Evolutionary conservation across 176 grass and related monocot genomes (phyloP), one percentile per base, ranked within the genome.

Genomic region (Poa annua): DNA sequence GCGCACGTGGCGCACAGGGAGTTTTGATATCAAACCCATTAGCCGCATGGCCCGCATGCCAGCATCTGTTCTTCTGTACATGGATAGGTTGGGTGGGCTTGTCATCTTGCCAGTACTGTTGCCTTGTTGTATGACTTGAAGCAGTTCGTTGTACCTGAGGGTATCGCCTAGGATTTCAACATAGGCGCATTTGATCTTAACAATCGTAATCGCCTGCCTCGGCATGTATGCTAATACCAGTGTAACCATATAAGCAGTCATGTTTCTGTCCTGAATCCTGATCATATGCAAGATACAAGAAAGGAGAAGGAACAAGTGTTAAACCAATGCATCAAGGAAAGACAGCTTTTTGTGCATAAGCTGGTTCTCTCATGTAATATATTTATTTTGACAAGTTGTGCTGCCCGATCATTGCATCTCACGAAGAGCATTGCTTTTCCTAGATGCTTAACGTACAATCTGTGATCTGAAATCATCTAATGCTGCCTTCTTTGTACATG

Each of bases 121-220:
- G 24, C 75, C 41, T 19, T 79, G 81, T 68, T 74, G 74, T 90
- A 41, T 75, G 73, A 86, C 68, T 39, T 52, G 8, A 85, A 83
- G 22, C 32, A 24, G 20, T 50, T 74, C 29, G 57, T 74, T 29
- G 24, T 80, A 60, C 64, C 22, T 47, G 53, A 47, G 56, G 55
- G 34, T 62, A 34, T 64, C 41, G 21, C 38, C 7, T 80, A 56
- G 73, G 66, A 71, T 72, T 53, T 61, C 47, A 77, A 57, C 47
- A 66, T 21, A 54, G 57, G 26, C 48, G 39, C 56, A 79, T 59
- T 52, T 20, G 12, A 47, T 79, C 26, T 7, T 50, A 6, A 39
- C 61, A 73, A 50, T 66, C 56, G 15, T 68, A 66, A 74, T 72
- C 56, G 6, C 72, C 42, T 77, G 44, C 54, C 52, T 61, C 71